Conservation (phyloP, 73 alveolate genomes). For the Paramecium bursaria region DNA sequence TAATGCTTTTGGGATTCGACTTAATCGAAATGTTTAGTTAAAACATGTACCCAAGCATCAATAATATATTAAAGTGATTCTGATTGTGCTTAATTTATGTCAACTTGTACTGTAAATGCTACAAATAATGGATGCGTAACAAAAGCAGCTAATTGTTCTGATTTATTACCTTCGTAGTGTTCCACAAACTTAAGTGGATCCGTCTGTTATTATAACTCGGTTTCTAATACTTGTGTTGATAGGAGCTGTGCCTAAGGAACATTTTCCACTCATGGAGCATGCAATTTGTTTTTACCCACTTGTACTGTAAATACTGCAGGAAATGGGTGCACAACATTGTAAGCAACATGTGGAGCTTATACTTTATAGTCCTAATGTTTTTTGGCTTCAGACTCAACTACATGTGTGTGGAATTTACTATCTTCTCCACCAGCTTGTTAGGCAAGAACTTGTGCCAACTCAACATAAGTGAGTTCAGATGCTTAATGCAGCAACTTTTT, state of each 20-base stretch:
- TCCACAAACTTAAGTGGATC: not conserved
- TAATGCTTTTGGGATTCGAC: conserved; percentile 3
- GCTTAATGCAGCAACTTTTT: conserved; percentile 14
- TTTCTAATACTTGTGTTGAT: not conserved
- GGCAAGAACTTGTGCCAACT: conserved; percentile 36
- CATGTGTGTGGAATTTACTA: conserved; percentile 32
- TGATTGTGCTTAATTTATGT: not conserved
- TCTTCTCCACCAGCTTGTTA: conserved; percentile 53
- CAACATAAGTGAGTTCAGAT: conserved; percentile 6
- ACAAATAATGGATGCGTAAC: conserved; percentile 8
- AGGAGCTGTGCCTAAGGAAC: conserved; percentile 14
- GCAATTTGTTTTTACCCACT: not conserved
- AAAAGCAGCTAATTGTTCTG: conserved; percentile 1
- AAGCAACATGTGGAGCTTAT: not conserved
- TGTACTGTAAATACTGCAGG: conserved; percentile 51
- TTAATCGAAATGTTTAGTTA: conserved; percentile 3
- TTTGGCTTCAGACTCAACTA: not conserved
- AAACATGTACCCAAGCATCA: conserved; percentile 22
- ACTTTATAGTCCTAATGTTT: not conserved
- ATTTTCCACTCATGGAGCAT: conserved; percentile 25
- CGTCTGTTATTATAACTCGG: conserved; percentile 8
- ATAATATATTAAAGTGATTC: not conserved
- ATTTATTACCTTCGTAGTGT: not conserved
- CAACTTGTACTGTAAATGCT: not conserved
- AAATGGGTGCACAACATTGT: not conserved